These are phyloP conservation scores for Rhododendron simsii DNA, from an alignment of 148 eudicot species.

Conservation along the genomic window DNA sequence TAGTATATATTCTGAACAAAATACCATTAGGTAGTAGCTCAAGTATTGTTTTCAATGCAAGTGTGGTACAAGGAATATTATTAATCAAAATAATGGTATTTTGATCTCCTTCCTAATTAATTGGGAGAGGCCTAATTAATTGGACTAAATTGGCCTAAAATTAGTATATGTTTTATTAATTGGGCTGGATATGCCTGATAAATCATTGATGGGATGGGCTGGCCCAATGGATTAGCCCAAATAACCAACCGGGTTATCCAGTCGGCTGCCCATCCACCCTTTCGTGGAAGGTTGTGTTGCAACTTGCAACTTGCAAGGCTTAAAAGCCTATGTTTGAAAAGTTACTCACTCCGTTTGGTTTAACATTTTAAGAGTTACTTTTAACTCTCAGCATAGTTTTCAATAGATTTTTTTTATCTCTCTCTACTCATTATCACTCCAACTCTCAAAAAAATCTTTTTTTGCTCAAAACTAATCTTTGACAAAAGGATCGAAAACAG, in stretches of 20 bases:
- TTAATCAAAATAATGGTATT: background rate
- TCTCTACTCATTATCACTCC: no score
- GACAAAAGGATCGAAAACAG: background rate
- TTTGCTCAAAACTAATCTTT: background rate
- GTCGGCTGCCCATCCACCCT: background rate
- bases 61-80: background rate
- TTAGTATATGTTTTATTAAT: background rate
- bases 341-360: no score
- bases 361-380: no score
- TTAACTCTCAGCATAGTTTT: no score
- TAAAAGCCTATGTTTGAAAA: no score
- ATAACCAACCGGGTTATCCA: background rate
- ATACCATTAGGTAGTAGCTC: background rate
- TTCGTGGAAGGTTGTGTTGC: background rate
- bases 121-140: background rate
- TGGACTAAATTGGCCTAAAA: no score
- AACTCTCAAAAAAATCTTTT: no score
- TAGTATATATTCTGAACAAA: background rate
- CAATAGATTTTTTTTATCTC: no score
- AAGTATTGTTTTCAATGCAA: background rate
- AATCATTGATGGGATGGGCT: background rate
- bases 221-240: background rate
- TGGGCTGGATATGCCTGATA: background rate
- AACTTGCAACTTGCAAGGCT: background rate
- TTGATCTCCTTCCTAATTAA: background rate